Percentiles rank a stretch among this genome's conserved stretches.
Conservation (phyloP, 2,329 filamentous ascomycete genomes). For the Camillea tinctor region DNA sequence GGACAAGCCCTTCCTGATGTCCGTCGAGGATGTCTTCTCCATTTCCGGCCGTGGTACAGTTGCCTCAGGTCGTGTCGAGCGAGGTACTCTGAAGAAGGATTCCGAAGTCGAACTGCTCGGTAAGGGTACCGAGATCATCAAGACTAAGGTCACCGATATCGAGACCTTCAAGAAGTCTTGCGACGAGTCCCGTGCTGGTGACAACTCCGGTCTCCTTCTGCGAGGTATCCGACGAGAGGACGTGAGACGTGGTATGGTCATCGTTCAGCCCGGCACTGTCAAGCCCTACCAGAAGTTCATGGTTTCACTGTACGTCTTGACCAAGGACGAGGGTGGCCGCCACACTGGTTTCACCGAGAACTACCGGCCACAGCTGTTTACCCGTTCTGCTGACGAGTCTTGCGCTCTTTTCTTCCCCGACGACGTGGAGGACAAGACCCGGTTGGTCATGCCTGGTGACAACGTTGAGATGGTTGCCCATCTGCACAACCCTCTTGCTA, state of each 20-base stretch:
- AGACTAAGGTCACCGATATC: slow-evolving; percentile 99
- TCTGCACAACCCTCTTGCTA: slow-evolving; percentile 79
- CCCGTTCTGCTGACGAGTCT: slow-evolving; percentile 84
- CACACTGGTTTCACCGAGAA: slow-evolving; percentile 94
- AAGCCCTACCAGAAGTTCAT: slow-evolving; percentile 92
- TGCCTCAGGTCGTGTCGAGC: slow-evolving; percentile 94
- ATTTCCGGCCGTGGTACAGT: slow-evolving; percentile 94
- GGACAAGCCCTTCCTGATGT: slow-evolving; percentile 99
- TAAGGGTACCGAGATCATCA: slow-evolving; percentile 77
- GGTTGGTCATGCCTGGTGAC: slow-evolving; percentile 95
- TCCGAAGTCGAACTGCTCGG: slow-evolving; percentile 92
- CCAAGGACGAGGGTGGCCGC: slow-evolving; percentile 96
- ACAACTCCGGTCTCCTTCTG: slow-evolving; percentile 96
- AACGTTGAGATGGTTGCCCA: slow-evolving; percentile 96
- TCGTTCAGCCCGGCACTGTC: slow-evolving; percentile 77
- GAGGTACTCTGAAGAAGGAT: slow-evolving; percentile 90
- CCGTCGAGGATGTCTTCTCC: slow-evolving; percentile 89
- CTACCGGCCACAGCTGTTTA: slow-evolving; percentile 95
- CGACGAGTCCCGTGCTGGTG: slow-evolving; percentile 91
- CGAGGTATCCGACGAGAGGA: slow-evolving; percentile 97
- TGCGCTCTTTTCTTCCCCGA: slow-evolving; percentile 85
- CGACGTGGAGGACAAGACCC: slow-evolving; percentile 66
- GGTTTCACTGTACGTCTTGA: slow-evolving; percentile 93
- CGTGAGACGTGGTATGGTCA: slow-evolving; percentile 89
- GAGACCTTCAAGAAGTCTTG: slow-evolving; percentile 99